A percentile compares a stretch with the other conserved stretches of the same genome.
Evolutionary conservation across 805 yeast genomes (phyloP).

Genomic region (Blastobotrys mokoenaii): DNA sequence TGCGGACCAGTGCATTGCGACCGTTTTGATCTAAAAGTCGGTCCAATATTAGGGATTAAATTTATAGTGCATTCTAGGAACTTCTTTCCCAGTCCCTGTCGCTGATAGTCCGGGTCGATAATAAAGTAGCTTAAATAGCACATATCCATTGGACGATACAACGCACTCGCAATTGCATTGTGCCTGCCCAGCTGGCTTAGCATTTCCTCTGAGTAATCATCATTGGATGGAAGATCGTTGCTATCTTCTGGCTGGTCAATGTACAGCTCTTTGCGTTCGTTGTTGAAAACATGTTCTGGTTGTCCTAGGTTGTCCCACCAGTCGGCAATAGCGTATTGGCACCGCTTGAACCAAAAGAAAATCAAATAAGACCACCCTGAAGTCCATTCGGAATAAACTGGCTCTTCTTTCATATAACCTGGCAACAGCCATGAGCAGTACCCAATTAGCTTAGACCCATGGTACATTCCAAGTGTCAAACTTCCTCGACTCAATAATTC

Average conservation of each 20-base stretch:
- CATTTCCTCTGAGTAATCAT: not conserved
- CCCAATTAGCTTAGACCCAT: not conserved
- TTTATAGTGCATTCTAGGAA: slow-evolving; percentile 6
- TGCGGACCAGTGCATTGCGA: not conserved
- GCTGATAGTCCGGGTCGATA: slow-evolving; percentile 8
- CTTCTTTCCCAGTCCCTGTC: slow-evolving; percentile 8
- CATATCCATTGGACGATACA: slow-evolving; percentile 2
- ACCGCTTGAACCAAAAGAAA: not conserved
- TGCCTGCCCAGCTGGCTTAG: not conserved
- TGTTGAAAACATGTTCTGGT: not conserved
- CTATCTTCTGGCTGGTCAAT: not conserved
- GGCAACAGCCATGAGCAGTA: not conserved
- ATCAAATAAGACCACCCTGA: not conserved
- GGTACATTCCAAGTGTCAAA: not conserved
- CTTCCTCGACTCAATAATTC: not conserved
- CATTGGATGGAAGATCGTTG: not conserved
- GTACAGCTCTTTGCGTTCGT: not conserved
- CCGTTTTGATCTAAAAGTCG: too few relatives aligned
- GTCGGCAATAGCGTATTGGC: not conserved
- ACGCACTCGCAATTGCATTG: not conserved
- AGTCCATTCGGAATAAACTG: not conserved
- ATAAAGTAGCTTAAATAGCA: slow-evolving; percentile 6
- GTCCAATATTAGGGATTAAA: slow-evolving; percentile 2
- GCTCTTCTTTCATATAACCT: not conserved
- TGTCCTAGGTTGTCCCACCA: not conserved